Base-by-base conservation (phyloP, 2,329 filamentous ascomycete species). In the Aspergillus pseudoterreus region DNA sequence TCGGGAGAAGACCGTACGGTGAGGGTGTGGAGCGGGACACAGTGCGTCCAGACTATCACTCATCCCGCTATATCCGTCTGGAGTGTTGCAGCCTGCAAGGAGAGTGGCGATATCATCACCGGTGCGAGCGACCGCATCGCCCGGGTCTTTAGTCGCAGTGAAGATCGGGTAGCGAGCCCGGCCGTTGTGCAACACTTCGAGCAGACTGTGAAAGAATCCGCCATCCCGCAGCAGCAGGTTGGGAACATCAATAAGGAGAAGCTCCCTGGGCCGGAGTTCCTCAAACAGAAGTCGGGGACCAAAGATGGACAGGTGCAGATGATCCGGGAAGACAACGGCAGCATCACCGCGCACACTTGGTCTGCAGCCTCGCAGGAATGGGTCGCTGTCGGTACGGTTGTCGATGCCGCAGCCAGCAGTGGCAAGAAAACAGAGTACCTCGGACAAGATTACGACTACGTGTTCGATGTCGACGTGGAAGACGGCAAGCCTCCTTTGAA, bases 11-110 rank as follows among this genome's bases (percentile, higher is more conserved):
- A 99, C 71, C 83, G 94, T n/a, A 96, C 94, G 0, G 83, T 95
- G 32, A 83, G 90, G 47, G 78, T 99, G 66, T 99, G 95, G 94
- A 86, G 82, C 60, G 88, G 87, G 42, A 82, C 77, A 12, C 80
- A 91, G 51, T 97, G 92, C 67, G 75, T 96, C 43, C 94, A 99
- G 71, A 96, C 92, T 36, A 97, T 99, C 57, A 96, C 92, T 1
- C 91, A 96, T 64, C 94, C 94, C 10, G 94, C 94, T 9, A 95
- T 97, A 50, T 97, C 92, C 0, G 92, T 99, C 4, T 99, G 94
- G 94, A 80, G 84, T 12, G 90, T 99, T 15, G 88, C 91, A n/a
- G 88, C 83, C 10, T 94, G 89, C 64, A 66, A 79, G 0, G 84
- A 90, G 56, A 95, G 83, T 44, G 92, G 94, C 19, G 95, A 99